These are phyloP conservation scores for Sclerotinia trifoliorum DNA, from an alignment of 2,329 filamentous ascomycete genomes.

Conservation along the genomic window DNA sequence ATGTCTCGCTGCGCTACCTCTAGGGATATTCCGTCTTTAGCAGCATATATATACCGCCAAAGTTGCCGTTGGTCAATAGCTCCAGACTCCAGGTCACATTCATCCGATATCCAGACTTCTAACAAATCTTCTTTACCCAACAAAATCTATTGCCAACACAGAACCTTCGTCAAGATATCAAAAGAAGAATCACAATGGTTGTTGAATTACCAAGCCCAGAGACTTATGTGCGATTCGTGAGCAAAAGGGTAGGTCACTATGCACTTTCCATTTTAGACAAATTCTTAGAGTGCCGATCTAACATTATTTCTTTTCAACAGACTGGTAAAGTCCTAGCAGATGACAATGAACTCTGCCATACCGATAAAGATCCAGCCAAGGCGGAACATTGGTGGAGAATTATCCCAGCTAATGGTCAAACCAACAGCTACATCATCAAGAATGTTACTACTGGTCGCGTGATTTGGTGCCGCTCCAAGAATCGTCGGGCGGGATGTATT, in stretches of 20 bases:
- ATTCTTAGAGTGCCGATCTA: background rate
- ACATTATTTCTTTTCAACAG: background rate
- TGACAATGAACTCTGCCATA: background rate
- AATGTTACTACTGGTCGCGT: background rate
- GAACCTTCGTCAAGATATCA: background rate
- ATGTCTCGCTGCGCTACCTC: background rate
- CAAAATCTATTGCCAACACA: background rate
- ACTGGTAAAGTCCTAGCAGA: conserved; percentile 4
- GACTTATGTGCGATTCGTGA: background rate
- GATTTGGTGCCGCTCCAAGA: conserved; percentile 3
- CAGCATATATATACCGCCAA: background rate
- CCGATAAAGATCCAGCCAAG: conserved; percentile 1
- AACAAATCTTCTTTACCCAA: background rate
- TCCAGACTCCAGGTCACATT: background rate
- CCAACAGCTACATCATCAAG: background rate
- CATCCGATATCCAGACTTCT: background rate
- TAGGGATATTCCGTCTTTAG: background rate
- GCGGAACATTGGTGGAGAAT: conserved; percentile 11
- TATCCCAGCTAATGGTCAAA: background rate
- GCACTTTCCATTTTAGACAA: background rate
- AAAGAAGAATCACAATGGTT: background rate
- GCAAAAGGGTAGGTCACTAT: conserved; percentile 5
- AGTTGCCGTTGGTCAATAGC: background rate
- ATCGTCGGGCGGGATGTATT: background rate
- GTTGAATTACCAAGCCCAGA: conserved; percentile 2